These are phyloP conservation scores for Acanthamoeba triangularis DNA, from an alignment of 208 protist genomes.

Conservation along the genomic window DNA sequence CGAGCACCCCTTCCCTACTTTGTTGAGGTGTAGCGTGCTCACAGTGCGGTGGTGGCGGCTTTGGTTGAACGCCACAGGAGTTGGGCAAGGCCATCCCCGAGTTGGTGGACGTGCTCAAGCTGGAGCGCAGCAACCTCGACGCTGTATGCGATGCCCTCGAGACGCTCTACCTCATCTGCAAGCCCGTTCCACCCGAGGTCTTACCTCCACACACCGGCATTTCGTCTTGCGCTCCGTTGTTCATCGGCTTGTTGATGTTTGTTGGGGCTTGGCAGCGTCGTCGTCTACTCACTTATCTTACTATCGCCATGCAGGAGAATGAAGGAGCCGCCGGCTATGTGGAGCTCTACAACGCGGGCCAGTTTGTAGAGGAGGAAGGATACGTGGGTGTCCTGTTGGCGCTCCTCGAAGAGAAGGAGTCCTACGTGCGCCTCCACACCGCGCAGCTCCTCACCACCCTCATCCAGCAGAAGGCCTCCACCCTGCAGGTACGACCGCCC, in stretches of 20 bases:
- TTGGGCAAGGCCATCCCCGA: conserved; percentile 7
- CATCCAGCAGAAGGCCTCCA: conserved; percentile 14
- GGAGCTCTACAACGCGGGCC: neutral
- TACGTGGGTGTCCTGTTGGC: conserved; percentile 13
- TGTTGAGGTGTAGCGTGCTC: neutral
- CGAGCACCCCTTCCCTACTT: neutral
- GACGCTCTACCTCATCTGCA: neutral
- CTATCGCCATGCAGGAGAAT: neutral
- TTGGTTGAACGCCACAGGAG: neutral
- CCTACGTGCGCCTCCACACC: conserved; percentile 37
- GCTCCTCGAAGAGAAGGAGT: conserved; percentile 39
- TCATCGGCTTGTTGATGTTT: too few relatives aligned
- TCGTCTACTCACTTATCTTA: neutral
- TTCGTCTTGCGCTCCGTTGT: neutral
- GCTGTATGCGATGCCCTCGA: neutral
- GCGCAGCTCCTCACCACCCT: conserved; percentile 18
- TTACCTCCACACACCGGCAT: neutral
- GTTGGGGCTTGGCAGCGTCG: too few relatives aligned
- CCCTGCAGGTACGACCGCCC: neutral
- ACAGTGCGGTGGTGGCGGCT: neutral
- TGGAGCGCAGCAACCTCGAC: neutral
- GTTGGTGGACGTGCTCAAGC: neutral
- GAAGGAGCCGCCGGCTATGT: neutral
- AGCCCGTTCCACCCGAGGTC: neutral
- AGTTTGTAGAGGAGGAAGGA: neutral